Conservation (phyloP, 441 rosid genomes). For the Hura crepitans region DNA sequence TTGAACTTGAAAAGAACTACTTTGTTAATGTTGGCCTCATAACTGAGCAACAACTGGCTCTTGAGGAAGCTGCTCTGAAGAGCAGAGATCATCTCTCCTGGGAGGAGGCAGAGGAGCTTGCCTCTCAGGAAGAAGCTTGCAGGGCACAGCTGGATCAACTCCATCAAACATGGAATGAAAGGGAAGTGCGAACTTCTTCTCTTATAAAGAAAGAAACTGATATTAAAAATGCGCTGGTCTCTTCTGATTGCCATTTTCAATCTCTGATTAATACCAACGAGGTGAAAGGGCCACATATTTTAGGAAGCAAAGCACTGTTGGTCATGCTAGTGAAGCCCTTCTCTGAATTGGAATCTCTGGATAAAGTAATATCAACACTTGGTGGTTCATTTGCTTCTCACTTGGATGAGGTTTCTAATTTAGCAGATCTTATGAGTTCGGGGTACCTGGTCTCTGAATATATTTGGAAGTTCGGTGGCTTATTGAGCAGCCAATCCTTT, state of each 20-base stretch:
- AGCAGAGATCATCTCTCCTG: constrained; percentile 95
- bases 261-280: constrained; percentile 55
- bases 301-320: constrained; percentile 61
- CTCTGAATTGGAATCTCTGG: constrained; percentile 63
- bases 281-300: constrained; percentile 42
- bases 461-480: constrained; percentile 69
- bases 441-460: constrained; percentile 59
- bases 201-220: constrained; percentile 70
- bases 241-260: constrained; percentile 63
- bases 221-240: constrained; percentile 51
- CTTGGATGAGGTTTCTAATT: constrained; percentile 44
- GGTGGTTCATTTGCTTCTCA: constrained; percentile 41
- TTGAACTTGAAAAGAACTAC: constrained; percentile 84
- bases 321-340: constrained; percentile 62
- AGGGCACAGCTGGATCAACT: constrained; percentile 85
- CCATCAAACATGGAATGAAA: constrained; percentile 85
- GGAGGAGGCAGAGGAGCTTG: constrained; percentile 99
- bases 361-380: constrained; percentile 49
- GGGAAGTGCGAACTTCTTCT: constrained; percentile 62
- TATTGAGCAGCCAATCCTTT: constrained; percentile 59
- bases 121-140: constrained; percentile 97
- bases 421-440: constrained; percentile 53
- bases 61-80: constrained; percentile 84
- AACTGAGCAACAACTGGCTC: constrained; percentile 84
- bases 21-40: constrained; percentile 83